Base-by-base conservation (phyloP, 768 basidiomycete genomes). In the Leccinum broughii region DNA sequence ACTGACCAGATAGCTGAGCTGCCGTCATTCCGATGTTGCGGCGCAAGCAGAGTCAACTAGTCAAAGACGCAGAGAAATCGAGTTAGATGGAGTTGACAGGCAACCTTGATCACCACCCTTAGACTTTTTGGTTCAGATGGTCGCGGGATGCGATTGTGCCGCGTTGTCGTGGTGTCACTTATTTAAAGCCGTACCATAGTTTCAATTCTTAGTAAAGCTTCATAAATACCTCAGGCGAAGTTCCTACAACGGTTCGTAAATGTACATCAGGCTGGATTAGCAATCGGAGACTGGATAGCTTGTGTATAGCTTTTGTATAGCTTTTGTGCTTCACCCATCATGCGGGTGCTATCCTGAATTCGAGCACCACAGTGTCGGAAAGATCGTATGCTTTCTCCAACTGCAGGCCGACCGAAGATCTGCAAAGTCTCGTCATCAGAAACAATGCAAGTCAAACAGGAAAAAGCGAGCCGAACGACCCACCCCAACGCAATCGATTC, bases 1-100 rank as follows among this genome's bases (percentile, higher is more conserved):
- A 28, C 28, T 28, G 28, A 28, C 28, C 28, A 28, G 7, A 28
- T 8, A 28, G 28, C 28, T 28, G 28, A 28, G 28, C 28, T 28
- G 28, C 28, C 28, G 28, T 28, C 41, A 72, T 72, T 28, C 72
- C 72, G 0, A 60, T 67, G 57, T 55, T 72, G 50, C 64, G 72
- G 17, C 72, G 72, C 26, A 72, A 68, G 55, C 68, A 66, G 20
- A 60, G 70, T 58, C 63, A 59, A 44, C 30, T 41, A 3, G 59
- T 61, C 3, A 57, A 6, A 35, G 61, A 41, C 3, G 46, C 5
- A 7, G 64, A 34, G 46, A 35, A 48, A 20, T 32, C 14, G 51
- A 37, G 30, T 22, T 55, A 56, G 54, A 32, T 39, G 22, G 17
- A 20, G 46, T 24, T 17, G 34, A 3, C 14, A 51, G 28, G 8